These are phyloP conservation scores for Coniochaeta pulveracea DNA, from an alignment of 2,329 filamentous ascomycete species.

Conservation along the genomic window DNA sequence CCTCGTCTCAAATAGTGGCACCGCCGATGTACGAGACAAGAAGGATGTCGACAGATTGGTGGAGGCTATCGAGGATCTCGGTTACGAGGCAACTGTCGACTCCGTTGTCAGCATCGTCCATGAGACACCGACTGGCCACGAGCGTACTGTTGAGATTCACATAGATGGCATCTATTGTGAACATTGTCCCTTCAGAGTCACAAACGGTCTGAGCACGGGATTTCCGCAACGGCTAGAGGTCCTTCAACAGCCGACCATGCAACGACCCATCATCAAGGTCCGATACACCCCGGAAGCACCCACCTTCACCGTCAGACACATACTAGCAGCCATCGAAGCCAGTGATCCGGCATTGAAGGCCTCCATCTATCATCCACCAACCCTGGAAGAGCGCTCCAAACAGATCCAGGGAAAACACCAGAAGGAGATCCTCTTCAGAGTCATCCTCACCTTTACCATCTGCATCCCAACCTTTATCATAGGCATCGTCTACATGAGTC, in stretches of 20 bases:
- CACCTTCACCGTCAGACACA: constrained; percentile 61
- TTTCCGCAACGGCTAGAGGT: constrained; percentile 42
- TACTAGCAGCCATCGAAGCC: constrained; percentile 55
- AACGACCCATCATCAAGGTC: constrained; percentile 58
- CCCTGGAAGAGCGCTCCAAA: constrained; percentile 70
- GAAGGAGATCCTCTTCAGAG: constrained; percentile 55
- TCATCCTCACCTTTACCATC: constrained; percentile 55
- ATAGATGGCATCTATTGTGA: constrained; percentile 67
- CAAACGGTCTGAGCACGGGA: constrained; percentile 36
- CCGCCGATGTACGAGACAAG: constrained; percentile 37
- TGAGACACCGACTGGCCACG: constrained; percentile 15
- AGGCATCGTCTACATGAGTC: constrained; percentile 83
- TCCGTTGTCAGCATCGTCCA: constrained; percentile 27
- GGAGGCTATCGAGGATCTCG: constrained; percentile 47
- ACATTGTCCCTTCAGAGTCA: constrained; percentile 53
- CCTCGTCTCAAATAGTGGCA: constrained; percentile 56
- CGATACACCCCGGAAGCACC: constrained; percentile 60
- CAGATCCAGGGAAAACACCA: constrained; percentile 62
- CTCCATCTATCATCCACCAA: constrained; percentile 67
- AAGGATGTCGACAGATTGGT: constrained; percentile 34
- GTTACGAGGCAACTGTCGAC: constrained; percentile 53
- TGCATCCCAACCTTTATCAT: constrained; percentile 79
- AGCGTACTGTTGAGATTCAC: constrained; percentile 50
- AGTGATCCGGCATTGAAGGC: constrained; percentile 56
- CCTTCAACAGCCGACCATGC: constrained; percentile 39